These are phyloP conservation scores for Creolimax fragrantissima DNA, from an alignment of 78 protist genomes.

Conservation along the genomic window DNA sequence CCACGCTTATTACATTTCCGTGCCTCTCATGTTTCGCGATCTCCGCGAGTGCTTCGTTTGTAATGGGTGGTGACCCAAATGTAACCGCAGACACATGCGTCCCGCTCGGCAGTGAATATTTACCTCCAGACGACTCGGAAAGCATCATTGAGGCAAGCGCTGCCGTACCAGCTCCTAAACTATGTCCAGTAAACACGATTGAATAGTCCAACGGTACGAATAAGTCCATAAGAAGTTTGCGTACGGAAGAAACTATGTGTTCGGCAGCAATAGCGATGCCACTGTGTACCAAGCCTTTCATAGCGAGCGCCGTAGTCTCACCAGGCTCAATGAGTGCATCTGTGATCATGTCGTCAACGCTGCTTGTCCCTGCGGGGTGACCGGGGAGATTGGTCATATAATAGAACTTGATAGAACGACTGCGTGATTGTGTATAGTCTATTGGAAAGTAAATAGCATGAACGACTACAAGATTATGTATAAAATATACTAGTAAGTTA, in stretches of 20 bases:
- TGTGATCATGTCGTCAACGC: not conserved
- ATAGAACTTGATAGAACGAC: no score
- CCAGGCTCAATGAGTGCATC: not conserved
- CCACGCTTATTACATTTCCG: not conserved
- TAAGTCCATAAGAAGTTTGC: not conserved
- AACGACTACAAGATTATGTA: no score
- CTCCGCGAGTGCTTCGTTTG: not conserved
- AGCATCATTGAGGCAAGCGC: not conserved
- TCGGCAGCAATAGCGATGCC: not conserved
- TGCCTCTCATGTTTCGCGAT: not conserved
- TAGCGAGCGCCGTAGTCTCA: not conserved
- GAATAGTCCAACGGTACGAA: not conserved
- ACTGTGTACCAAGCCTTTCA: not conserved
- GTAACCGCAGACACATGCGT: not conserved
- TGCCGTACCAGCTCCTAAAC: not conserved
- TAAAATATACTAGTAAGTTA: no score
- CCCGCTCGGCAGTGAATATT: not conserved
- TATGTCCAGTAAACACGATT: not conserved
- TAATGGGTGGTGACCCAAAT: not conserved
- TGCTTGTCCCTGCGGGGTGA: no score
- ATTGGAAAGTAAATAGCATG: no score
- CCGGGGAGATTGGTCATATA: no score
- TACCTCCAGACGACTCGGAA: no score
- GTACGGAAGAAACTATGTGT: not conserved
- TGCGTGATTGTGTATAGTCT: no score